Percentiles rank a stretch among this genome's conserved stretches.
These are phyloP conservation scores for Sabuloglossum arenarium DNA, from an alignment of 495 filamentous ascomycete genomes.

Conservation along the genomic window DNA sequence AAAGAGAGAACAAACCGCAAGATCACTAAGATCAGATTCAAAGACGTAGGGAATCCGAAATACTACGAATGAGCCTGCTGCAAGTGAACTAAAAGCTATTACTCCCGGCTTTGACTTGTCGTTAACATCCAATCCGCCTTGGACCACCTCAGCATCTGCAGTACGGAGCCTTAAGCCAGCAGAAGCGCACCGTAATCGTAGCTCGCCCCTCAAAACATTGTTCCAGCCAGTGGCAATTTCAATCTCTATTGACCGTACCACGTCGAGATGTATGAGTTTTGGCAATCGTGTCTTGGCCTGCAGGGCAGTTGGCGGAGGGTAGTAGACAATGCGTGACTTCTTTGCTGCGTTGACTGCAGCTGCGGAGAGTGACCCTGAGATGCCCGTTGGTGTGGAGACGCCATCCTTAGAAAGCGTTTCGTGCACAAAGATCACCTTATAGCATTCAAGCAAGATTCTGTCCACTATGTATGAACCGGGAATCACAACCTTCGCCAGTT, in stretches of 20 bases:
- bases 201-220: constrained; percentile 38
- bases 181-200: constrained; percentile 62
- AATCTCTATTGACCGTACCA: constrained; percentile 53
- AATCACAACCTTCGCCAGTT: constrained; percentile 29
- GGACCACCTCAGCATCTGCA: constrained; percentile 38
- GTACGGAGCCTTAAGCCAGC: constrained; percentile 73
- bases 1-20: constrained; percentile 28
- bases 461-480: constrained; percentile 61
- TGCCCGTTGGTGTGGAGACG: constrained; percentile 18
- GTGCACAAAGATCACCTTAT: constrained; percentile 48
- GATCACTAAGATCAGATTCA: constrained; percentile 50
- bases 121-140: constrained; percentile 28
- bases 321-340: constrained; percentile 25
- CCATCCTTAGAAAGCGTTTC: constrained; percentile 23
- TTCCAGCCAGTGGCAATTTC: constrained; percentile 60
- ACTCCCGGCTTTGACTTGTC: constrained; percentile 42
- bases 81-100: constrained; percentile 40
- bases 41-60: constrained; percentile 67
- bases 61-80: constrained; percentile 24
- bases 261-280: constrained; percentile 50
- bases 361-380: constrained; percentile 18
- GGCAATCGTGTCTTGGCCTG: constrained; percentile 28
- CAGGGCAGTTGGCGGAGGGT: constrained; percentile 25
- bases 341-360: constrained; percentile 13
- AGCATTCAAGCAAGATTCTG: constrained; percentile 41